A percentile compares a stretch with the other conserved stretches of the same genome.
Evolutionary conservation across 2,329 filamentous ascomycete species (phyloP).

Genomic region (Aspergillus uvarum): DNA sequence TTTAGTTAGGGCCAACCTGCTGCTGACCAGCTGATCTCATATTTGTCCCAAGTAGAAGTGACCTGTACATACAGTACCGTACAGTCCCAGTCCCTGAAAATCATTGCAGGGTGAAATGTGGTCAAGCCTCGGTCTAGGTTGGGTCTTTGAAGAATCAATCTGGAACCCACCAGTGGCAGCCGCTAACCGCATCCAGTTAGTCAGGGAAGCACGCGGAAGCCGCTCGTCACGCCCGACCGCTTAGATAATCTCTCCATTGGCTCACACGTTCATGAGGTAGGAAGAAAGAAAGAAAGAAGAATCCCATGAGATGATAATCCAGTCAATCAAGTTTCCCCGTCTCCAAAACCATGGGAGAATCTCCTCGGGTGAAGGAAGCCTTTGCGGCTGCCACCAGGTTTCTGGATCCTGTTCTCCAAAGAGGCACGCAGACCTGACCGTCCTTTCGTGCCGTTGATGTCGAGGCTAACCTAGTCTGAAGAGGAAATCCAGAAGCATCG

Average conservation of each 20-base stretch:
- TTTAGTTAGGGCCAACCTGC: not conserved
- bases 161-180: not conserved
- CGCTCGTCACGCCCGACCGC: not conserved
- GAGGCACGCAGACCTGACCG: conserved; percentile 37
- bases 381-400: conserved; percentile 39
- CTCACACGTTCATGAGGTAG: not conserved
- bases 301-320: not conserved
- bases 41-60: too few relatives aligned
- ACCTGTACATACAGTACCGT: too few relatives aligned
- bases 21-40: not conserved
- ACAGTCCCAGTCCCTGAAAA: too few relatives aligned
- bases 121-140: too few relatives aligned
- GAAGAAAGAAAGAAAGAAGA: not conserved
- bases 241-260: conserved; percentile 3
- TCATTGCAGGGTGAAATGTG: too few relatives aligned
- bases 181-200: not conserved
- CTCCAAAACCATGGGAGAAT: conserved; percentile 30
- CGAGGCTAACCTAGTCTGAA: conserved; percentile 34
- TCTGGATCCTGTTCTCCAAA: conserved; percentile 40
- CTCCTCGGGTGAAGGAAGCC: conserved; percentile 25
- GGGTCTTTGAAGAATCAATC: not conserved
- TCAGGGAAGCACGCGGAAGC: not conserved
- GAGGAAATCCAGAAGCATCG: conserved; percentile 40
- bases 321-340: not conserved
- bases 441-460: conserved; percentile 4